phyloP scores from a whole-genome alignment of 352 stramenopile species.

The Thalassiosira hispida region DNA sequence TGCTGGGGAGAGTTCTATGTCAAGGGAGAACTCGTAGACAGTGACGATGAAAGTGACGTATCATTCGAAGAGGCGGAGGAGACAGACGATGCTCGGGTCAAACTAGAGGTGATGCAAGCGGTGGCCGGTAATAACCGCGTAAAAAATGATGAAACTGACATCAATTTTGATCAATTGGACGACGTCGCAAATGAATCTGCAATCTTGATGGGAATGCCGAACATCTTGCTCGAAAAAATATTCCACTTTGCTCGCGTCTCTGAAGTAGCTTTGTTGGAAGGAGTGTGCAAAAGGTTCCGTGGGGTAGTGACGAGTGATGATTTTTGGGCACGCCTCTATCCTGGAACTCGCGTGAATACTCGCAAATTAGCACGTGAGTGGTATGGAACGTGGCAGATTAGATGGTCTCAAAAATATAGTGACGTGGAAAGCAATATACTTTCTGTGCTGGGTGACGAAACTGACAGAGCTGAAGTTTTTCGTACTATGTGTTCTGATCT shows the following conservation, averaged over 20 bases:
- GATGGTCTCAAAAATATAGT: neutral
- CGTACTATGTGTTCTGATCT: neutral
- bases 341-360: too few relatives aligned
- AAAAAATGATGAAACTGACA: too few relatives aligned
- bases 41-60: constrained; percentile 1
- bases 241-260: neutral
- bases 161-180: too few relatives aligned
- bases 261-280: neutral
- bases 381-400: neutral
- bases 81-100: neutral
- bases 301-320: neutral
- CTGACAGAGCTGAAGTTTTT: neutral
- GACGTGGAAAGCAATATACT: neutral
- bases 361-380: too few relatives aligned
- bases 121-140: neutral
- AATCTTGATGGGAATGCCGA: neutral
- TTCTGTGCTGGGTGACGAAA: neutral
- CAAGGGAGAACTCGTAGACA: neutral
- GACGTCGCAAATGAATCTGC: neutral
- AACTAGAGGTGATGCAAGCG: constrained; percentile 4
- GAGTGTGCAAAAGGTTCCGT: neutral
- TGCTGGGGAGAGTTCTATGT: constrained; percentile 1
- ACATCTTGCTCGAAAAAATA: neutral
- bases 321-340: neutral
- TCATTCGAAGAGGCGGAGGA: neutral